A percentile compares a stretch with the other conserved stretches of the same genome.
phyloP scores from a whole-genome alignment of 495 filamentous ascomycete species.

The Aspergillus biplanus region DNA sequence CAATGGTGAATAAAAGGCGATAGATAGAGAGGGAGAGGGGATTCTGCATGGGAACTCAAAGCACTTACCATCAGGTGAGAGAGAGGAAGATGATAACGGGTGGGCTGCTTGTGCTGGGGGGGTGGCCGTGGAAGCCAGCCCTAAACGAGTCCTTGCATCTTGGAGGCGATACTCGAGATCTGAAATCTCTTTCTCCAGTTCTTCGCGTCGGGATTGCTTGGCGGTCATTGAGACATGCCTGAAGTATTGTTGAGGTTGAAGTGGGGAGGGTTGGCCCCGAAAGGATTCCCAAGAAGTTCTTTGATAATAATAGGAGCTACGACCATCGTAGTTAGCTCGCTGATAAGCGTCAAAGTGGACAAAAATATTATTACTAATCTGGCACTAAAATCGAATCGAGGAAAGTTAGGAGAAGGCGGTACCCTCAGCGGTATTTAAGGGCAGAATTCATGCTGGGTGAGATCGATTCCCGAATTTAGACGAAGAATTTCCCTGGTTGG shows the following conservation, averaged over 20 bases:
- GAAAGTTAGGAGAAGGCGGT: neutral
- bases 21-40: too few species aligned
- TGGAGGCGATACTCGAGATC: conserved; percentile 54
- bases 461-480: neutral
- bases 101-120: conserved; percentile 3
- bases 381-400: too few species aligned
- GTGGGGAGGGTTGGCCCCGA: neutral
- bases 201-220: conserved; percentile 24
- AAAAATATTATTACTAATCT: too few species aligned
- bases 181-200: conserved; percentile 54
- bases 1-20: too few species aligned
- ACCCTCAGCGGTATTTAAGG: conserved; percentile 12
- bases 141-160: conserved; percentile 36
- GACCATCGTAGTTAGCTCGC: neutral
- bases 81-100: conserved; percentile 6
- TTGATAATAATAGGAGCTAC: neutral
- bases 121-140: conserved; percentile 15
- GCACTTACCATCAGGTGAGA: conserved; percentile 17
- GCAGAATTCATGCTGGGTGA: conserved; percentile 18
- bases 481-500: neutral
- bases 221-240: conserved; percentile 25
- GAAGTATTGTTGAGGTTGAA: neutral
- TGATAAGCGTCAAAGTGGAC: neutral
- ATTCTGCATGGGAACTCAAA: too few species aligned
- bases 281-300: neutral